Evolutionary conservation across 148 eudicot genomes (phyloP).

Genomic region (Arctostaphylos glauca): DNA sequence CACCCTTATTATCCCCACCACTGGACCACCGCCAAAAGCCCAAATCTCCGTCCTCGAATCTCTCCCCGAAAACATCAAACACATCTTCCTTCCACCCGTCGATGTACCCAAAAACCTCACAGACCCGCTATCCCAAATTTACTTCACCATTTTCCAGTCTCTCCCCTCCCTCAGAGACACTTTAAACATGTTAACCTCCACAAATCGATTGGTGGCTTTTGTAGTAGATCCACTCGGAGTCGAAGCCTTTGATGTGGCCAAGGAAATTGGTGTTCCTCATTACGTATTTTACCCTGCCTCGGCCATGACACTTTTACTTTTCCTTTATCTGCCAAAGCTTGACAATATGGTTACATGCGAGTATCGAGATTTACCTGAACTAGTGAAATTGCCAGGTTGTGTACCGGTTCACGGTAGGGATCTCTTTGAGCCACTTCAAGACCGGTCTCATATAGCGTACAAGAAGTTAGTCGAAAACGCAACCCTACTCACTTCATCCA

Average conservation of each 20-base stretch:
- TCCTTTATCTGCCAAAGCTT: constrained; percentile 12
- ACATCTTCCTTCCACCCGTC: constrained; percentile 15
- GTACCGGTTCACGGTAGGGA: constrained; percentile 9
- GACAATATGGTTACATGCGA: constrained; percentile 16
- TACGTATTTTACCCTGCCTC: constrained; percentile 1
- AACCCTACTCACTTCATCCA: not conserved
- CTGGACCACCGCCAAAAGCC: constrained; percentile 30
- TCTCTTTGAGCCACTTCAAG: constrained; percentile 9
- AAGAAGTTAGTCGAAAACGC: not conserved
- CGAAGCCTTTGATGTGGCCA: constrained; percentile 18
- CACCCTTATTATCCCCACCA: constrained; percentile 36
- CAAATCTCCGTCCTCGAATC: constrained; percentile 26
- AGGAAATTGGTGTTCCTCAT: constrained; percentile 11
- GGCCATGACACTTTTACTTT: constrained; percentile 17
- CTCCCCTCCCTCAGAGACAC: constrained; percentile 10
- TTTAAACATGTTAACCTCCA: not conserved
- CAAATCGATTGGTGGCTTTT: constrained; percentile 5
- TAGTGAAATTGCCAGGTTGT: constrained; percentile 19
- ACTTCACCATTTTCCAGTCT: not conserved
- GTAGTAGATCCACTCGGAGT: constrained; percentile 15
- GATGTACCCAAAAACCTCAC: not conserved
- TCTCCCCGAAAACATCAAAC: constrained; percentile 30
- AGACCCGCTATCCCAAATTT: not conserved
- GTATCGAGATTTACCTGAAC: constrained; percentile 15
- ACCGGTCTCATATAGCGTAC: constrained; percentile 11